These are phyloP conservation scores for Chaetomium globosum DNA, from an alignment of 2,329 filamentous ascomycete genomes.

Conservation along the genomic window DNA sequence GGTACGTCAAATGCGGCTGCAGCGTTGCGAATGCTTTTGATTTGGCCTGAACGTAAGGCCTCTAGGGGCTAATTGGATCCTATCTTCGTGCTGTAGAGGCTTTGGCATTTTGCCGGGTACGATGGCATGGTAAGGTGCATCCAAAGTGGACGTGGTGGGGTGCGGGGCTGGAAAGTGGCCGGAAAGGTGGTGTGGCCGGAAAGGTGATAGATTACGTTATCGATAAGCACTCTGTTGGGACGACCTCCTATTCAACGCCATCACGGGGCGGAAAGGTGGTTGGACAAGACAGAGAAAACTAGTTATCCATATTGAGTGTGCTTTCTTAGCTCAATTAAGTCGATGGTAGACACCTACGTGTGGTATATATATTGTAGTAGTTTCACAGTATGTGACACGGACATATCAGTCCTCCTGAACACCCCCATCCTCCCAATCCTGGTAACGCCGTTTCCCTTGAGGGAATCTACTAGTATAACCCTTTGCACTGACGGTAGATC, in stretches of 20 bases:
- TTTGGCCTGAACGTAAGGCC: too few relatives aligned
- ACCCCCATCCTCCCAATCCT: background rate
- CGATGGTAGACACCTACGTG: background rate
- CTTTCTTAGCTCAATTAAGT: background rate
- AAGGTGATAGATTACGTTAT: background rate
- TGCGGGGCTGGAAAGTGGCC: too few relatives aligned
- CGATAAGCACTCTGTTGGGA: constrained; percentile 1
- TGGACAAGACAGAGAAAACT: background rate
- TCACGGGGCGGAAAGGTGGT: background rate
- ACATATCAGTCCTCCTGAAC: constrained; percentile 3
- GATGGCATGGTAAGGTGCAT: too few relatives aligned
- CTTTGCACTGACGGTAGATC: background rate
- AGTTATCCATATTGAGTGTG: background rate
- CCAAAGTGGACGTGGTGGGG: too few relatives aligned
- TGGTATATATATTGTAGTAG: background rate
- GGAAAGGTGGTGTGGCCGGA: too few relatives aligned
- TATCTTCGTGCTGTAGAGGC: too few relatives aligned
- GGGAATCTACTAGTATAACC: background rate
- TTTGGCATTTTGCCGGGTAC: too few relatives aligned
- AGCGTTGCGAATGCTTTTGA: too few relatives aligned
- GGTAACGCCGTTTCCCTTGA: background rate
- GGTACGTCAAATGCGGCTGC: too few relatives aligned
- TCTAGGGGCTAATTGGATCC: too few relatives aligned
- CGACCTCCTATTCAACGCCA: background rate
- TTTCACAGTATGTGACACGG: background rate